Evolutionary conservation across 495 filamentous ascomycete genomes (phyloP).

Genomic region (Aspergillus nidulans): DNA sequence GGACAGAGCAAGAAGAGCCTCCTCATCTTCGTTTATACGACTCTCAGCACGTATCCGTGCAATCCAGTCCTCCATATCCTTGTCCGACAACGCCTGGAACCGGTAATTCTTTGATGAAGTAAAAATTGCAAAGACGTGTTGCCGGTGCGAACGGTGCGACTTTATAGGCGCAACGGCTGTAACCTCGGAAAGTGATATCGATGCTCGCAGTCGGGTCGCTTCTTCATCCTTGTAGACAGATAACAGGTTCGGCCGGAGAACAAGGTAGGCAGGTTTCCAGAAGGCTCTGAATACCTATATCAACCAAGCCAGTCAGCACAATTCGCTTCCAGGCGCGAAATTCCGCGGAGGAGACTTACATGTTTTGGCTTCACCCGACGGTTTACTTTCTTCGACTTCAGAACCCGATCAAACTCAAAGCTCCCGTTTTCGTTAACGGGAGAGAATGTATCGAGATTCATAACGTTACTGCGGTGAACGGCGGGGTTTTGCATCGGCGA

Average conservation of each 20-base stretch:
- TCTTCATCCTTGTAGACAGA: conserved; percentile 92
- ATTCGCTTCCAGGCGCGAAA: neutral
- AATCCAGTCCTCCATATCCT: conserved; percentile 86
- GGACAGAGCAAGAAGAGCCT: conserved; percentile 58
- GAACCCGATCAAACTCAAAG: conserved; percentile 88
- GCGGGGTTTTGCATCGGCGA: conserved; percentile 11
- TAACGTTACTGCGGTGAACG: conserved; percentile 42
- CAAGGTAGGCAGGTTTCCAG: conserved; percentile 88
- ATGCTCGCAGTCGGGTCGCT: conserved; percentile 81
- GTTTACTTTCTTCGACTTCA: conserved; percentile 79
- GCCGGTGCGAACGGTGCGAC: conserved; percentile 75
- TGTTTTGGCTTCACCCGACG: conserved; percentile 93
- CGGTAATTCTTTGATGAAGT: conserved; percentile 88
- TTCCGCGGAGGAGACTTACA: conserved; percentile 44
- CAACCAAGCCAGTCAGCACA: neutral
- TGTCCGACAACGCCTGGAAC: conserved; percentile 65
- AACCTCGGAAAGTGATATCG: conserved; percentile 82
- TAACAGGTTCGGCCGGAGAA: conserved; percentile 87
- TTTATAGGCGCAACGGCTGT: conserved; percentile 85
- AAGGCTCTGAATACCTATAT: conserved; percentile 38
- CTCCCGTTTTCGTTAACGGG: conserved; percentile 93
- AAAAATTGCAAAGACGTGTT: conserved; percentile 89
- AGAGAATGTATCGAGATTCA: conserved; percentile 60
- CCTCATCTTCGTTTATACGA: conserved; percentile 80
- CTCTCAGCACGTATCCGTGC: conserved; percentile 73